Conservation (phyloP, 108 stramenopile species). For the Cyclotella choctawhatcheeana region DNA sequence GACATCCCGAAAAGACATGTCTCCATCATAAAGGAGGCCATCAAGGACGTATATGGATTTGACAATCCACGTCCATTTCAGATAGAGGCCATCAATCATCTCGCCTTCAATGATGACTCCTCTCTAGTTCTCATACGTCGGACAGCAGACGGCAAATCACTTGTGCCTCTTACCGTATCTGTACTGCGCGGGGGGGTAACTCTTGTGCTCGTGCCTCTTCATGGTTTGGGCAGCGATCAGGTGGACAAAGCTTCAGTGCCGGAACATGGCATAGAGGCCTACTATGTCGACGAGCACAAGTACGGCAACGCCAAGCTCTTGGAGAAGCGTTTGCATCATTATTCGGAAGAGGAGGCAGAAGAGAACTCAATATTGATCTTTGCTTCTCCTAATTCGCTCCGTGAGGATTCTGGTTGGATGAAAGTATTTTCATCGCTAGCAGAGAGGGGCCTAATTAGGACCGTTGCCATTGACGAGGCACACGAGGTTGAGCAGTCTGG, state of each 20-base stretch:
- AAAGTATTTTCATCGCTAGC: background rate
- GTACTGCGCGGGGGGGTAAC: background rate
- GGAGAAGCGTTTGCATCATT: background rate
- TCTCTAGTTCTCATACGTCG: background rate
- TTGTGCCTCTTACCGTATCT: background rate
- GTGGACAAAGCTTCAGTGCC: background rate
- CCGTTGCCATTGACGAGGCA: background rate
- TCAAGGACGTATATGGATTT: too few relatives aligned
- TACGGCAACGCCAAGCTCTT: background rate
- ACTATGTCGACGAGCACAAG: slow-evolving; percentile 13
- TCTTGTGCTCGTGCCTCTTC: slow-evolving; percentile 4
- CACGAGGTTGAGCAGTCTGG: too few relatives aligned
- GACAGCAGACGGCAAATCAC: slow-evolving; percentile 6
- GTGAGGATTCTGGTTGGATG: background rate
- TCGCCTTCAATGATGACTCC: background rate
- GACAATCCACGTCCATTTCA: too few relatives aligned
- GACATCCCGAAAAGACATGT: too few relatives aligned
- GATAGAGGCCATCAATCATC: slow-evolving; percentile 5
- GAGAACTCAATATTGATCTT: background rate
- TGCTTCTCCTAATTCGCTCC: background rate
- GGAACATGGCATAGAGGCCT: background rate
- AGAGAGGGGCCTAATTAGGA: background rate
- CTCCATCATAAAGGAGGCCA: too few relatives aligned
- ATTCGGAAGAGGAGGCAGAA: slow-evolving; percentile 5
- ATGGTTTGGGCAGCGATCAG: slow-evolving; percentile 8